Evolutionary conservation across 176 grass and related monocot genomes (phyloP).

Genomic region (Themeda triandra): DNA sequence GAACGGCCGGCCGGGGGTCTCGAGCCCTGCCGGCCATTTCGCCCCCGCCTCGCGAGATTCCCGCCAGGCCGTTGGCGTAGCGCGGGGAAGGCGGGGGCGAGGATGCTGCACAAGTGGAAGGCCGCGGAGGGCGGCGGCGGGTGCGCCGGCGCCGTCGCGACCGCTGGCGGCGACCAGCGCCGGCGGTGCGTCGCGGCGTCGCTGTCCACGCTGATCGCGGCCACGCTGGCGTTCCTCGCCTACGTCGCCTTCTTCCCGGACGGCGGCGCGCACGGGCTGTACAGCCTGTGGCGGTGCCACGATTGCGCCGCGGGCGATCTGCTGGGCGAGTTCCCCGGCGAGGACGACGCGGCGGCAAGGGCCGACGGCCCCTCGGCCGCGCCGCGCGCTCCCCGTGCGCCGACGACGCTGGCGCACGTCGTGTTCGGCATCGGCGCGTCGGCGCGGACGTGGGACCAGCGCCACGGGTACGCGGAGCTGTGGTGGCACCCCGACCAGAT

Average conservation of each 20-base stretch:
- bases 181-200: conserved; percentile 46
- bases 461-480: conserved; percentile 66
- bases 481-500: conserved; percentile 70
- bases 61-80: conserved; percentile 10
- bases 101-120: conserved; percentile 48
- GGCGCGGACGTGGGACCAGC: conserved; percentile 54
- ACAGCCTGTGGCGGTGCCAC: conserved; percentile 43
- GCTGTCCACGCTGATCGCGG: conserved; percentile 44
- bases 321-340: conserved; percentile 13
- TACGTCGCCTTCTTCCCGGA: conserved; percentile 51
- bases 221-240: conserved; percentile 56
- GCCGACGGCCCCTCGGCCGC: conserved; percentile 5
- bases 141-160: neutral
- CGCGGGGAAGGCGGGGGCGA: conserved; percentile 19
- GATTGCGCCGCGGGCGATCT: neutral
- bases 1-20: conserved; percentile 11
- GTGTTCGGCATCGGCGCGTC: conserved; percentile 88
- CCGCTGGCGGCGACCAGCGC: conserved; percentile 12
- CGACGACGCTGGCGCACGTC: conserved; percentile 72
- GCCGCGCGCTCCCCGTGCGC: neutral
- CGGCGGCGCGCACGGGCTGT: conserved; percentile 35
- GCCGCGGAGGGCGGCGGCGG: conserved; percentile 7
- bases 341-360: neutral
- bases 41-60: conserved; percentile 23
- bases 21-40: conserved; percentile 10